phyloP scores from a whole-genome alignment of 164 flowering plant species.

The Vitis rupestris region DNA sequence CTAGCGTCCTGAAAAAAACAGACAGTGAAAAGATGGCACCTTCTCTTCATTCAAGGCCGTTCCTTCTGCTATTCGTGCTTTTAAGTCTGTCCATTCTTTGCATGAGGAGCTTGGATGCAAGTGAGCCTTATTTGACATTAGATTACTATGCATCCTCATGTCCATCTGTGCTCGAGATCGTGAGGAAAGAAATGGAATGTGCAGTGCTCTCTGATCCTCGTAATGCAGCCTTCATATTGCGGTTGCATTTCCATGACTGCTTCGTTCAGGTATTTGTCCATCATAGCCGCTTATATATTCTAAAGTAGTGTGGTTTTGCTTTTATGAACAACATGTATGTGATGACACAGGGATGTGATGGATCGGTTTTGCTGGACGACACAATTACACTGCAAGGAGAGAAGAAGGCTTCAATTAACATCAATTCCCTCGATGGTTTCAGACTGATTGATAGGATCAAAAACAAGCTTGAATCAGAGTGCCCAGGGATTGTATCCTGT shows the following conservation, averaged over 20 bases:
- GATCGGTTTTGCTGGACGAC: constrained; percentile 84
- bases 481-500: constrained; percentile 89
- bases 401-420: constrained; percentile 58
- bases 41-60: constrained; percentile 9
- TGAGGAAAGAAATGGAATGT: constrained; percentile 80
- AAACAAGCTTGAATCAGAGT: constrained; percentile 81
- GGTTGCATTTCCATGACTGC: constrained; percentile 93
- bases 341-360: constrained; percentile 83
- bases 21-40: constrained; percentile 20
- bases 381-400: constrained; percentile 74
- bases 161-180: constrained; percentile 53
- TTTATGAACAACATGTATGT: not conserved
- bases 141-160: constrained; percentile 76
- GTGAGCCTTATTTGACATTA: constrained; percentile 51
- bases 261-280: constrained; percentile 72
- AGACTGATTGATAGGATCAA: constrained; percentile 70
- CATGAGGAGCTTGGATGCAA: constrained; percentile 29
- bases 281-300: not conserved
- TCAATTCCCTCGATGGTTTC: constrained; percentile 68
- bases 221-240: constrained; percentile 68
- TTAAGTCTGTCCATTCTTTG: constrained; percentile 19
- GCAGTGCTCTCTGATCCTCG: constrained; percentile 73
- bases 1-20: constrained; percentile 4
- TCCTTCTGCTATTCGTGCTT: constrained; percentile 13
- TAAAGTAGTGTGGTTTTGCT: not conserved